Evolutionary conservation across 257 asterid genomes (phyloP).

Genomic region (Striga asiatica): DNA sequence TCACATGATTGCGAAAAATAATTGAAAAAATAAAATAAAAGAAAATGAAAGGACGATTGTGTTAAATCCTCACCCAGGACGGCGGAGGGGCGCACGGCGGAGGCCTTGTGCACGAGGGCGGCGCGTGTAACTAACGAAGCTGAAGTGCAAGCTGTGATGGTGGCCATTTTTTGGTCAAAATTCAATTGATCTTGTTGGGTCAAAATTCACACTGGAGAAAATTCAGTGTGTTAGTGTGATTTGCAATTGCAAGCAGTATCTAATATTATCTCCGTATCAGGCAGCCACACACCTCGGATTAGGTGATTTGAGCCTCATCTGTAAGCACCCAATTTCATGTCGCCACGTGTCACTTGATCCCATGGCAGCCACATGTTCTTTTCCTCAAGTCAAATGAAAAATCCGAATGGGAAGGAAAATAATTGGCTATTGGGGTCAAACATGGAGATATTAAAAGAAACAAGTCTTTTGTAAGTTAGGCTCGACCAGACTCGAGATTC

Average conservation of each 20-base stretch:
- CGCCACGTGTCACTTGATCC: constrained; percentile 42
- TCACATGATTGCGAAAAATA: no score
- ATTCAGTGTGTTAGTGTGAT: constrained; percentile 5
- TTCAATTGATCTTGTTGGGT: neutral
- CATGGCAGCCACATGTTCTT: constrained; percentile 17
- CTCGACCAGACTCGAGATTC: no score
- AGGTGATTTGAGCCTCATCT: constrained; percentile 34
- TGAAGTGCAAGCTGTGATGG: constrained; percentile 44
- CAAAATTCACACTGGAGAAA: neutral
- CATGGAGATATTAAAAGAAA: no score
- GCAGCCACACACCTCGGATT: constrained; percentile 39
- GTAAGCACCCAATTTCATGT: constrained; percentile 27
- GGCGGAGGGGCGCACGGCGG: constrained; percentile 24
- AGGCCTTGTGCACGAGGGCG: constrained; percentile 37
- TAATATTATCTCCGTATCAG: constrained; percentile 13
- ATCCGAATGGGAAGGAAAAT: no score
- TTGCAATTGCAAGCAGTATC: no score
- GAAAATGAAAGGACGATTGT: neutral
- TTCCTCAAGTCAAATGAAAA: no score
- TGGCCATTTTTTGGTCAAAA: constrained; percentile 41
- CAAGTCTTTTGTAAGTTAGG: no score
- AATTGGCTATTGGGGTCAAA: no score
- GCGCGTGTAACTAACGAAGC: constrained; percentile 43
- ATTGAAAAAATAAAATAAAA: neutral
- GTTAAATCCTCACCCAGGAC: constrained; percentile 26